Base-by-base conservation (phyloP, 2,329 filamentous ascomycete genomes). In the Pyrenophora teres region DNA sequence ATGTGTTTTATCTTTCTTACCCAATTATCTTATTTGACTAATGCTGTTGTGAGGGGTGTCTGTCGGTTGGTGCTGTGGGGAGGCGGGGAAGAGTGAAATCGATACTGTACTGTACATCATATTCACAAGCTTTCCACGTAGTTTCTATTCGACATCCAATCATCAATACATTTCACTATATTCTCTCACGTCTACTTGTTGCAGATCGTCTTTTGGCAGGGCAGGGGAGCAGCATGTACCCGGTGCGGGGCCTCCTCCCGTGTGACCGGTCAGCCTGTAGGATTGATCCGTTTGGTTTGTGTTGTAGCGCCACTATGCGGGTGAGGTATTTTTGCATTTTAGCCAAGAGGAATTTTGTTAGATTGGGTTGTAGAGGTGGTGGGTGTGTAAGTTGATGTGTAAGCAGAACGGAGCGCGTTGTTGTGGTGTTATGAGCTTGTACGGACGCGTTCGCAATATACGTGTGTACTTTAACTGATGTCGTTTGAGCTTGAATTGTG, bases 241-340 rank as follows among this genome's bases (percentile, higher is more conserved):
- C 33, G 21, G 33, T 53, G 50, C 37, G 52, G 46, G 49, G 51
- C 45, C 46, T 15, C 19, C 3, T 32, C 27, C 13, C 21, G 31
- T 40, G 27, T 41, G 42, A 52, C 55, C 48, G 56, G 55, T 56
- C 38, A 53, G 30, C 37, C 23, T 37, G 19, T 27, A 31, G 25
- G 12, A 25, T 7, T 37, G 23, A 13, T 40, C 32, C n/a, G 43
- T 40, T 8, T 37, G 23, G 15, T 40, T 38, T 18, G 43, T 45
- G 15, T n/a, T 27, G 30, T 38, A 35, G 46, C 44, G 52, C 32
- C 46, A 45, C 42, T 36, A 65, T 68, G 68, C 65, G 63, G 52
- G 62, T 68, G 68, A 59, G 67, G 65, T 57, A 70, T 69, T 70
- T 66, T 63, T 59, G 50, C 57, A 55, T 48, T 48, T 46, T 46